Conservation (phyloP, 1,284 basidiomycete genomes). For the Polyporus tsugae region DNA sequence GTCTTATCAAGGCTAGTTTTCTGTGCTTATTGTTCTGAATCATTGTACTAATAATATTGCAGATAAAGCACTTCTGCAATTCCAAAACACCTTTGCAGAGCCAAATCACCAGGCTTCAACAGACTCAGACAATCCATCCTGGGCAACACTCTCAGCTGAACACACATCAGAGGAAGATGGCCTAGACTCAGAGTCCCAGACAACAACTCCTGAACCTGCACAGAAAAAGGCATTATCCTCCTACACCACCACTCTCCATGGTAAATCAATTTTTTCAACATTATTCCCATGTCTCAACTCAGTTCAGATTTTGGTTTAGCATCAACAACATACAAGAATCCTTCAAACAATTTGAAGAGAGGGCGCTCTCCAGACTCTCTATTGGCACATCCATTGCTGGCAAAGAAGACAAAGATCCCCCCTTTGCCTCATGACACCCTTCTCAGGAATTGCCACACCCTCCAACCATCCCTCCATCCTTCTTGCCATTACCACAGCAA, state of each 20-base stretch:
- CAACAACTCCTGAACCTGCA: conserved; percentile 19
- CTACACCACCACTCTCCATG: background rate
- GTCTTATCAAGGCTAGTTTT: background rate
- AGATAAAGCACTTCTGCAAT: background rate
- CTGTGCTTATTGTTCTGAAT: background rate
- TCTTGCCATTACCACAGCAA: background rate
- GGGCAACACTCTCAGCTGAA: conserved; percentile 21
- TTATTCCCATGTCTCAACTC: background rate
- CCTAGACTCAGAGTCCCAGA: conserved; percentile 9
- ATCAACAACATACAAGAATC: background rate
- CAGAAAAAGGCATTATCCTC: background rate
- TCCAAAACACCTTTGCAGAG: background rate
- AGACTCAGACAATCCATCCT: conserved; percentile 15
- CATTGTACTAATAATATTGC: background rate
- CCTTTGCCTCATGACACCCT: background rate
- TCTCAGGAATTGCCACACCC: background rate
- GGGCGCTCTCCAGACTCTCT: background rate
- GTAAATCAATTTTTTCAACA: too few relatives aligned
- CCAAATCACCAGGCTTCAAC: conserved; percentile 8
- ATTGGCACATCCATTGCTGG: background rate
- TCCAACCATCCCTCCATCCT: too few relatives aligned
- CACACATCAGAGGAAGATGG: conserved; percentile 19
- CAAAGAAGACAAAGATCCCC: background rate
- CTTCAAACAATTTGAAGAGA: background rate
- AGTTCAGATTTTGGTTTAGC: background rate